These are phyloP conservation scores for Trifolium subterraneum DNA, from an alignment of 306 rosid species.

Conservation along the genomic window DNA sequence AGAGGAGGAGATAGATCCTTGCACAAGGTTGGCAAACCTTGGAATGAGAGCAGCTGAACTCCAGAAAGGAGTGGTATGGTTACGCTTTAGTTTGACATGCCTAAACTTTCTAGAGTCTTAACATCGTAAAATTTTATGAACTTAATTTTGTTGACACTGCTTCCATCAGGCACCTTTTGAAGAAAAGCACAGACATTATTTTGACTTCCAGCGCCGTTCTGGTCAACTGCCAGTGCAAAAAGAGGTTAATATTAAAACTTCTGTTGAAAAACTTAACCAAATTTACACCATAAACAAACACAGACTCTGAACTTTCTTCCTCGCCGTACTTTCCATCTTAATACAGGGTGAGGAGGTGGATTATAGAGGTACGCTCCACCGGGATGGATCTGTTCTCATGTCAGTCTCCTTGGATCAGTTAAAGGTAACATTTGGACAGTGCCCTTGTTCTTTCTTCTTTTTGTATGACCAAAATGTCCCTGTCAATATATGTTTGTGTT, in stretches of 20 bases:
- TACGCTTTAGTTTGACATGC: conserved; percentile 37
- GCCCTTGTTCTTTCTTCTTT: conserved; percentile 22
- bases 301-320: conserved; percentile 3
- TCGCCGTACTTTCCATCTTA: conserved; percentile 17
- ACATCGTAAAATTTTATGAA: conserved; percentile 24
- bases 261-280: neutral
- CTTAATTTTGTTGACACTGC: conserved; percentile 31
- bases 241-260: conserved; percentile 62
- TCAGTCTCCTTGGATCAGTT: conserved; percentile 85
- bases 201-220: conserved; percentile 94
- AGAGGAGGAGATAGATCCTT: conserved; percentile 98
- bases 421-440: conserved; percentile 59
- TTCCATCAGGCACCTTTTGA: conserved; percentile 83
- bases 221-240: conserved; percentile 92
- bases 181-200: conserved; percentile 90
- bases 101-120: conserved; percentile 19
- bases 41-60: conserved; percentile 85
- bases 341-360: conserved; percentile 95
- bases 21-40: conserved; percentile 86
- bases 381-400: conserved; percentile 98
- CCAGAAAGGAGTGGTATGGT: conserved; percentile 94
- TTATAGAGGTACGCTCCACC: conserved; percentile 90
- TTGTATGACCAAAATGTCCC: conserved; percentile 20
- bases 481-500: conserved; percentile 12
- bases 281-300: neutral